These are phyloP conservation scores for Corylus americana DNA, from an alignment of 306 rosid genomes.

Conservation along the genomic window DNA sequence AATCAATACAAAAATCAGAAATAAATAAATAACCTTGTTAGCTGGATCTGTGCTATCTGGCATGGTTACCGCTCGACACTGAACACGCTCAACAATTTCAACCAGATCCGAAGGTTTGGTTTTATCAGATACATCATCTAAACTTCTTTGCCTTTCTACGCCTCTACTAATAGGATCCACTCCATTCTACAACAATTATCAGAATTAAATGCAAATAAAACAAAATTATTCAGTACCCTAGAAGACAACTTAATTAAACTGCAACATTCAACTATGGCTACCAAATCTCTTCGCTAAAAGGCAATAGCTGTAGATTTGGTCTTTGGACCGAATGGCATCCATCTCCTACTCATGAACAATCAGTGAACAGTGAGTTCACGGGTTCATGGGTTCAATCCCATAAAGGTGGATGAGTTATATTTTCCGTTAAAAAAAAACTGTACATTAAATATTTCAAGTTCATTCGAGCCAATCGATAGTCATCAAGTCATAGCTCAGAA, in stretches of 20 bases:
- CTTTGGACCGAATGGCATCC: slow-evolving; percentile 9
- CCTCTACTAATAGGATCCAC: slow-evolving; percentile 54
- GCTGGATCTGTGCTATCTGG: slow-evolving; percentile 73
- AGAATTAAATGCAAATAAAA: neutral
- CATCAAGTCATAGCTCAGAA: slow-evolving; percentile 3
- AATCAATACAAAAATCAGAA: neutral
- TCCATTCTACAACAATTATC: slow-evolving; percentile 51
- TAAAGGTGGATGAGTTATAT: neutral
- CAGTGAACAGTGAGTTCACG: neutral
- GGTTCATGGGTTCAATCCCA: neutral
- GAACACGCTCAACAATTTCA: slow-evolving; percentile 73
- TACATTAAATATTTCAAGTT: neutral
- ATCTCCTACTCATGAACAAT: neutral
- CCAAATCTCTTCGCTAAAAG: neutral
- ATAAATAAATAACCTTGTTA: slow-evolving; percentile 52
- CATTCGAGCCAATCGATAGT: neutral
- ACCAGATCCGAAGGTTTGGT: slow-evolving; percentile 73
- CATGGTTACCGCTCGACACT: slow-evolving; percentile 68
- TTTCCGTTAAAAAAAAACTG: neutral
- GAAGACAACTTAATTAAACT: neutral
- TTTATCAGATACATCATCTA: slow-evolving; percentile 62
- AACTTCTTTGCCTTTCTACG: slow-evolving; percentile 57
- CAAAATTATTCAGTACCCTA: neutral
- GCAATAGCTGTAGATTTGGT: neutral
- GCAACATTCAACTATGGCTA: neutral